phyloP scores from a whole-genome alignment of 495 filamentous ascomycete genomes.

The Hyphodiscus hymeniophilus region DNA sequence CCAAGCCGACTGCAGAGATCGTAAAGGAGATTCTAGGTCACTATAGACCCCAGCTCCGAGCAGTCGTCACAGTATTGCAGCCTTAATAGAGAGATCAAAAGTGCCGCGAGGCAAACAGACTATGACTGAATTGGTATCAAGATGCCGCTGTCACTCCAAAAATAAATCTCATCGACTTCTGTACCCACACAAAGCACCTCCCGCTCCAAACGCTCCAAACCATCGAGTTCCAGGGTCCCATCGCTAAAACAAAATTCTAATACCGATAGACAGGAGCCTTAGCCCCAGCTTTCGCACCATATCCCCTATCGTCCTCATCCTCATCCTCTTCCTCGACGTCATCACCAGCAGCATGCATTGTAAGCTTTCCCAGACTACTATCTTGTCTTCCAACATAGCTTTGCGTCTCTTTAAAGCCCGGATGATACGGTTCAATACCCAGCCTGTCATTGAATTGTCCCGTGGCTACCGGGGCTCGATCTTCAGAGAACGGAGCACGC shows the following conservation, averaged over 20 bases:
- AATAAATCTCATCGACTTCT: too few relatives aligned
- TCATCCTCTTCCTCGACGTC: conserved; percentile 1
- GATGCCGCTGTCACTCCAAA: too few relatives aligned
- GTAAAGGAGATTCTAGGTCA: too few relatives aligned
- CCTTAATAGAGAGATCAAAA: too few relatives aligned
- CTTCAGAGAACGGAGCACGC: conserved; percentile 32
- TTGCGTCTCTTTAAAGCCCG: conserved; percentile 34
- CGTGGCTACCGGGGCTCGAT: conserved; percentile 26
- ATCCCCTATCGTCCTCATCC: not conserved
- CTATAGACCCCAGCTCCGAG: too few relatives aligned
- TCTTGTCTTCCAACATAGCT: conserved; percentile 30
- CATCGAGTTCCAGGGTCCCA: too few relatives aligned
- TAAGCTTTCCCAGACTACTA: conserved; percentile 26
- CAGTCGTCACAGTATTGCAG: too few relatives aligned
- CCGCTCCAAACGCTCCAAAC: too few relatives aligned
- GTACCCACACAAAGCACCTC: too few relatives aligned
- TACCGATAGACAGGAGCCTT: conserved; percentile 16
- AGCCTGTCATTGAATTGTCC: conserved; percentile 38
- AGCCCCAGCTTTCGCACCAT: not conserved
- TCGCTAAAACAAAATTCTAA: not conserved
- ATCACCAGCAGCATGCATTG: conserved; percentile 27
- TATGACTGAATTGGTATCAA: too few relatives aligned
- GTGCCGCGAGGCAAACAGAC: too few relatives aligned
- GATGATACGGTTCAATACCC: conserved; percentile 44
- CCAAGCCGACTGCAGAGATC: too few relatives aligned